A percentile compares a stretch with the other conserved stretches of the same genome.
Evolutionary conservation across 441 rosid species (phyloP).

Genomic region (Biscutella laevigata): DNA sequence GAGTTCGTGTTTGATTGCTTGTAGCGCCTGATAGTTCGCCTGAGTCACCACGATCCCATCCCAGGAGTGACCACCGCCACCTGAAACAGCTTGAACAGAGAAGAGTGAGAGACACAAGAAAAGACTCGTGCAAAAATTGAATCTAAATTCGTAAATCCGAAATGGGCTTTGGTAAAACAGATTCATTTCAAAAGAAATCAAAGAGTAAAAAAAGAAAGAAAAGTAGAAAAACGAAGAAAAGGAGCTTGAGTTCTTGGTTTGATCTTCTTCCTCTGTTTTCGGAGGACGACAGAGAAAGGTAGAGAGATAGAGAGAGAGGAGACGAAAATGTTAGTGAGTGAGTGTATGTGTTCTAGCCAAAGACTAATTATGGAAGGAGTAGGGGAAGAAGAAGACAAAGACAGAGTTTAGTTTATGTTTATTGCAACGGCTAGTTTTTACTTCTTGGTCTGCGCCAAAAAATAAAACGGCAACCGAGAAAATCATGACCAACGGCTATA

Average conservation of each 20-base stretch:
- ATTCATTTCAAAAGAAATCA: slow-evolving; percentile 15
- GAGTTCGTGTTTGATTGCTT: slow-evolving; percentile 46
- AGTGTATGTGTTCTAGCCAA: slow-evolving; percentile 5
- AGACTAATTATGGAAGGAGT: slow-evolving; percentile 19
- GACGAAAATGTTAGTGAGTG: slow-evolving; percentile 12
- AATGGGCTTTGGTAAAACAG: slow-evolving; percentile 10
- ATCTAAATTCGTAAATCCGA: slow-evolving; percentile 13
- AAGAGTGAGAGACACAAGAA: slow-evolving; percentile 31
- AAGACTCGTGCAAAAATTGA: slow-evolving; percentile 16
- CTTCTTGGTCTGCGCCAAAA: slow-evolving; percentile 7
- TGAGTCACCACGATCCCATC: slow-evolving; percentile 53
- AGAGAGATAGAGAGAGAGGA: slow-evolving; percentile 17
- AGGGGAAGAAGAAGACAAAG: slow-evolving; percentile 25
- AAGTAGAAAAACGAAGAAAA: slow-evolving; percentile 10
- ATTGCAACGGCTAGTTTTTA: slow-evolving; percentile 28
- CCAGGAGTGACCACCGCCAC: slow-evolving; percentile 30
- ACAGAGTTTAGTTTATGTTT: slow-evolving; percentile 13
- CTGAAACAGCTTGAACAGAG: slow-evolving; percentile 31
- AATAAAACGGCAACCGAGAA: slow-evolving; percentile 17
- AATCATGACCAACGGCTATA: slow-evolving; percentile 26
- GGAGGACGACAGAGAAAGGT: background rate
- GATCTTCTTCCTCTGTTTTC: slow-evolving; percentile 16
- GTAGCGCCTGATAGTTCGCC: slow-evolving; percentile 46
- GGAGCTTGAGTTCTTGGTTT: slow-evolving; percentile 21
- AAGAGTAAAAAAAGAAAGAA: background rate